Evolutionary conservation across 768 basidiomycete genomes (phyloP), one percentile per base, ranked within the genome.

Genomic region (Cystofilobasidium ferigula): DNA sequence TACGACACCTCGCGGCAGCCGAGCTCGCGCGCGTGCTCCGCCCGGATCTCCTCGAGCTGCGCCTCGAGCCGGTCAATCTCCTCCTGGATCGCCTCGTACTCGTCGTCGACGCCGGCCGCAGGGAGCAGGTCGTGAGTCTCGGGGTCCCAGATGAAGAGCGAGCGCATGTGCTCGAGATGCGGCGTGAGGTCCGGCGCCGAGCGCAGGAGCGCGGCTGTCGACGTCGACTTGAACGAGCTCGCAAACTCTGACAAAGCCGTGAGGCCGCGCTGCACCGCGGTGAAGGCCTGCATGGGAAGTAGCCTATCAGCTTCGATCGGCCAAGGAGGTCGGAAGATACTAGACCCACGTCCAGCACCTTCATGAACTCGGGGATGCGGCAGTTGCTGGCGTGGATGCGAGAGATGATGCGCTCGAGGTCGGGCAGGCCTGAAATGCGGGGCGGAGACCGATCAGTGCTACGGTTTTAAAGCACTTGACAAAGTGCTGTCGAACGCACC

Each of bases 321-420:
- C 5, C 62, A 5, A 63, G 40, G 60, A 24, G 38, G n/a, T n/a
- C 20, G 24, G 24, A 9, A 43, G 10, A 34, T n/a, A 35, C 20
- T 26, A 26, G 24, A 74, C 80, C 69, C 74, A 92, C 91, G 54
- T 78, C 77, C 13, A 95, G 80, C 28, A 94, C 87, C 73, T 85
- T 88, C 69, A 86, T 74, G 74, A 99, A 99, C 72, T 95, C 90
- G 70, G 81, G 84, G 68, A 92, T 83, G 74, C 83, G 86, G 77
- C 89, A 89, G 64, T 85, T 88, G 74, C 87, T 90, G 16, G 93
- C 93, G 73, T 98, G 95, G 63, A 98, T 87, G 42, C 95, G 86
- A 14, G 92, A 92, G 13, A 99, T 85, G 64, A 95, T 84, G 18
- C 95, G 88, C 74, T 98, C 90, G 12, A 94, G 81, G 43, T 68